phyloP scores from a whole-genome alignment of 2,329 filamentous ascomycete species.

The Stachybotrys echinatus region DNA sequence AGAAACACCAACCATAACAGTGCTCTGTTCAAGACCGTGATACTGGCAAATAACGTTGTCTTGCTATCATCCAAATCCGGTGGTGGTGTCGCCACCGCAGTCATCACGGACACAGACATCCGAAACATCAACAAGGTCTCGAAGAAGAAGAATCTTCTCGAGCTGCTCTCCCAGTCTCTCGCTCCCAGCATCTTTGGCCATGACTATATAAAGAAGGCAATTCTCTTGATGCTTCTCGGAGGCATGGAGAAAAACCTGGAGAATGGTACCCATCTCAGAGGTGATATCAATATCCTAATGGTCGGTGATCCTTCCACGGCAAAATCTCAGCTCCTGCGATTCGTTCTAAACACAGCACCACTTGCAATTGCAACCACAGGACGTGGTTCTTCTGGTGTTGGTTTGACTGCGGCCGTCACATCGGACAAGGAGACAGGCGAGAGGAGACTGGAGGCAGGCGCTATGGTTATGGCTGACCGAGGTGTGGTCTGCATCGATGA shows the following conservation, averaged over 20 bases:
- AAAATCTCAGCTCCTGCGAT: slow-evolving; percentile 95
- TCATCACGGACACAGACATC: slow-evolving; percentile 94
- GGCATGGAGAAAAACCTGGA: slow-evolving; percentile 98
- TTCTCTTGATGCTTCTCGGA: slow-evolving; percentile 88
- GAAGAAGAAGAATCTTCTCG: slow-evolving; percentile 91
- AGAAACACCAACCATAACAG: slow-evolving; percentile 86
- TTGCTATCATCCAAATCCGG: slow-evolving; percentile 93
- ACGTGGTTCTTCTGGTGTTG: slow-evolving; percentile 92
- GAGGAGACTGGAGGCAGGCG: slow-evolving; percentile 88
- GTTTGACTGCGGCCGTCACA: slow-evolving; percentile 94
- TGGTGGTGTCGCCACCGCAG: slow-evolving; percentile 84
- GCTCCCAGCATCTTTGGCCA: slow-evolving; percentile 97
- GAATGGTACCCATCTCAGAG: slow-evolving; percentile 94
- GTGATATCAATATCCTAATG: slow-evolving; percentile 99
- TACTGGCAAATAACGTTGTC: slow-evolving; percentile 93
- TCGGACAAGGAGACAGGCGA: slow-evolving; percentile 97
- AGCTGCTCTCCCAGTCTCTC: slow-evolving; percentile 86
- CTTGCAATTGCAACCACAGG: slow-evolving; percentile 96
- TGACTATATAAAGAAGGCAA: slow-evolving; percentile 96
- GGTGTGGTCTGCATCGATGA: slow-evolving; percentile 99
- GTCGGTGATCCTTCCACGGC: slow-evolving; percentile 97
- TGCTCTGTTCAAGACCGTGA: slow-evolving; percentile 88
- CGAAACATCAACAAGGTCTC: slow-evolving; percentile 97
- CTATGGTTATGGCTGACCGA: slow-evolving; percentile 96
- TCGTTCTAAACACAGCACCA: slow-evolving; percentile 94